phyloP scores from a whole-genome alignment of 2,329 filamentous ascomycete genomes.

The Diaporthe citriasiana region DNA sequence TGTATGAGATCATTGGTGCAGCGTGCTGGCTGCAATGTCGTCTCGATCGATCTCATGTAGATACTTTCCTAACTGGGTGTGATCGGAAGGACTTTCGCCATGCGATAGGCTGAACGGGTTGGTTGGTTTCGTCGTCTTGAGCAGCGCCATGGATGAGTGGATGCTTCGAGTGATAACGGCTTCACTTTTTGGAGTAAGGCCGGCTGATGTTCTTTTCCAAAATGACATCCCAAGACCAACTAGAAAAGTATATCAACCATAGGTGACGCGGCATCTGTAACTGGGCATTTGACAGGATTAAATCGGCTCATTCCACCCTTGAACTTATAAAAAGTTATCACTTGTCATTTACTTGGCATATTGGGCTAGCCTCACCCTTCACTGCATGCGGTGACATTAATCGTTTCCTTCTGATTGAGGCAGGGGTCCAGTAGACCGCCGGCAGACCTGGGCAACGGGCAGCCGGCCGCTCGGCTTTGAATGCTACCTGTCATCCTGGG shows the following conservation, averaged over 20 bases:
- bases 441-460: constrained; percentile 1
- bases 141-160: not conserved
- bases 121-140: not conserved
- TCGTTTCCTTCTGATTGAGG: constrained; percentile 7
- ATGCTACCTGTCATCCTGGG: constrained; percentile 32
- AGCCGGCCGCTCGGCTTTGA: not conserved
- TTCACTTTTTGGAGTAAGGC: not conserved
- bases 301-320: too few species aligned
- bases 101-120: not conserved
- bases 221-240: not conserved
- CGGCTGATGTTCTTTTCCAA: not conserved
- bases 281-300: not conserved
- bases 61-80: not conserved
- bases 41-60: not conserved
- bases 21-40: not conserved
- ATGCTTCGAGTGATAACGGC: not conserved
- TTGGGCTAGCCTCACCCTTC: not conserved
- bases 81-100: not conserved
- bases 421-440: constrained; percentile 5
- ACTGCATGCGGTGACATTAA: constrained; percentile 18
- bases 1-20: constrained; percentile 10
- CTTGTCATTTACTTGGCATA: constrained; percentile 3
- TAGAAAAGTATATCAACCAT: not conserved
- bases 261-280: not conserved
- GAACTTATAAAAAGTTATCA: not conserved